Evolutionary conservation across 1,284 basidiomycete genomes (phyloP).

Genomic region (Cronartium ribicola): DNA sequence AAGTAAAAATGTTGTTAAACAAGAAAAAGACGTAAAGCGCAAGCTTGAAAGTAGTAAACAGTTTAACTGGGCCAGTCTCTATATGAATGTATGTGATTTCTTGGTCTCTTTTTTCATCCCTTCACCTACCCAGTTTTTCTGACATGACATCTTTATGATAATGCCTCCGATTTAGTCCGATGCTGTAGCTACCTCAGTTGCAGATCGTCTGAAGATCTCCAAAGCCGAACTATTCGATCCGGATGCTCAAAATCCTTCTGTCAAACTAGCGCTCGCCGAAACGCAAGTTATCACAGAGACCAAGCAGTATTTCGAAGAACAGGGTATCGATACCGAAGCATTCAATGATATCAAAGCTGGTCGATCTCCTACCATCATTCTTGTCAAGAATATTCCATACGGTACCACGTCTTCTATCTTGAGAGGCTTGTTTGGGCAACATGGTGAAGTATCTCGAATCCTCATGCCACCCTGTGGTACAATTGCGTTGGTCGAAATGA

Average conservation of each 20-base stretch:
- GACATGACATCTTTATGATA: constrained; percentile 42
- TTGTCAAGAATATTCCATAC: constrained; percentile 96
- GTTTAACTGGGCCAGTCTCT: constrained; percentile 93
- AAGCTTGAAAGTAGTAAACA: constrained; percentile 72
- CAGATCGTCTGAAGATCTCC: constrained; percentile 71
- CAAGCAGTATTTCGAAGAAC: constrained; percentile 69
- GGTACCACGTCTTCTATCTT: constrained; percentile 74
- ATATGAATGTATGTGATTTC: constrained; percentile 80
- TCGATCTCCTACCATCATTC: constrained; percentile 65
- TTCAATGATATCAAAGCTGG: constrained; percentile 17
- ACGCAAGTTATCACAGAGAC: constrained; percentile 94
- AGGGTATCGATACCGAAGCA: constrained; percentile 53
- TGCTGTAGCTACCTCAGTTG: constrained; percentile 76
- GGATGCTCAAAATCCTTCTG: constrained; percentile 58
- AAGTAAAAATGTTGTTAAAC: constrained; percentile 54
- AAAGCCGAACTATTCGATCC: constrained; percentile 80
- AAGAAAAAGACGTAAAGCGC: constrained; percentile 61
- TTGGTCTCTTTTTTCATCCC: not conserved
- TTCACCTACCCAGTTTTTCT: constrained; percentile 23
- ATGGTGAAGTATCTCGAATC: constrained; percentile 71
- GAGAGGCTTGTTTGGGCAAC: constrained; percentile 69
- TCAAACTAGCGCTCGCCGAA: constrained; percentile 91
- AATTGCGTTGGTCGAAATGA: constrained; percentile 86
- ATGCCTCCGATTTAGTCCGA: constrained; percentile 62
- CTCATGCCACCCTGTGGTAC: constrained; percentile 89